These are phyloP conservation scores for Grosmannia penicillata DNA, from an alignment of 2,329 filamentous ascomycete species.

Conservation along the genomic window DNA sequence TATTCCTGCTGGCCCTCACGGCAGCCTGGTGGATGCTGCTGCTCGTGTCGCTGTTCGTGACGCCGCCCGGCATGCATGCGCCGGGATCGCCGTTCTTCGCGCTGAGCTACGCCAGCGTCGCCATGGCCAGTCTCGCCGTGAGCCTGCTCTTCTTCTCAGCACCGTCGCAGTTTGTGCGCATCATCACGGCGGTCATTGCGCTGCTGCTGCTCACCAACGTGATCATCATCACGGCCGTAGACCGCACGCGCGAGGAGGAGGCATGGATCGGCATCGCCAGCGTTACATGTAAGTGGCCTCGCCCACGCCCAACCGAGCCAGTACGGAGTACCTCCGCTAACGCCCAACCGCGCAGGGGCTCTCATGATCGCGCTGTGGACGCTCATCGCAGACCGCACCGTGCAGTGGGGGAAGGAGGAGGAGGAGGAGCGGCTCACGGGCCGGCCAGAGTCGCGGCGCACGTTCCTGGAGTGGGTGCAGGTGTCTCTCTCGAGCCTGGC, in stretches of 20 bases:
- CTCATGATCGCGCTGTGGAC: conserved; percentile 67
- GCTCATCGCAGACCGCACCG: conserved; percentile 62
- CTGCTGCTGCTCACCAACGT: conserved; percentile 56
- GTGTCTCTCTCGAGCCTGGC: conserved; percentile 63
- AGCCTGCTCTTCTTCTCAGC: conserved; percentile 76
- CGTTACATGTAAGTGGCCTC: conserved; percentile 61
- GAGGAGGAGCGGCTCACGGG: conserved; percentile 90
- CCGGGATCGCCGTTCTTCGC: conserved; percentile 87
- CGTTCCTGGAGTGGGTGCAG: conserved; percentile 69
- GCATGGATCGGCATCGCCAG: conserved; percentile 83
- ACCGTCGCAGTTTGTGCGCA: conserved; percentile 64
- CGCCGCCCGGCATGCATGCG: conserved; percentile 70
- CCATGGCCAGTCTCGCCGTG: conserved; percentile 60
- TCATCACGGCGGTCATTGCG: conserved; percentile 55
- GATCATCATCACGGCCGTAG: conserved; percentile 64
- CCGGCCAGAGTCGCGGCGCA: conserved; percentile 69
- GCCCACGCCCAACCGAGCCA: too few relatives aligned
- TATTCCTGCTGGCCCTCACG: conserved; percentile 58
- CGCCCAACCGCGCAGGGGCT: conserved; percentile 41
- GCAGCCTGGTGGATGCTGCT: conserved; percentile 90
- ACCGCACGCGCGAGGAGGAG: conserved; percentile 65
- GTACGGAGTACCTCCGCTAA: too few relatives aligned
- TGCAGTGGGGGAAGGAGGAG: conserved; percentile 82
- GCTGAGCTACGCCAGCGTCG: conserved; percentile 69
- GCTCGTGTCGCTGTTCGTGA: conserved; percentile 82